Conservation (phyloP, 2,329 filamentous ascomycete species). For the Sclerotinia minor region DNA sequence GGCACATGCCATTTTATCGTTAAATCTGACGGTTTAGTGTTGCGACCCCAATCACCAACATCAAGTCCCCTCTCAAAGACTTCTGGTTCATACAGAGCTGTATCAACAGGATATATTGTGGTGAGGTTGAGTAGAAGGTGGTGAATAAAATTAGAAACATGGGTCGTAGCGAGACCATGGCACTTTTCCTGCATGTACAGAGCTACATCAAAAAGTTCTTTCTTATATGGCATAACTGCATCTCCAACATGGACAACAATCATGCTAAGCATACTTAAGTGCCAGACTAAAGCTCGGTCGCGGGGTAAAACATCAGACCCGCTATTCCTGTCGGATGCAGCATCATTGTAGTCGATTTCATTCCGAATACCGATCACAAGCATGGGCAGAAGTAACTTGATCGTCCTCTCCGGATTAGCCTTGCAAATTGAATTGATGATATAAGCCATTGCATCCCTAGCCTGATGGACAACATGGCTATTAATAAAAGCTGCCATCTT, state of each 20-base stretch:
- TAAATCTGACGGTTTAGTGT: slow-evolving; percentile 71
- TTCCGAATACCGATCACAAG: slow-evolving; percentile 88
- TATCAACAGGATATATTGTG: slow-evolving; percentile 89
- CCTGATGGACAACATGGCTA: slow-evolving; percentile 94
- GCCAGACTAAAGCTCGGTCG: slow-evolving; percentile 92
- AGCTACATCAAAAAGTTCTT: slow-evolving; percentile 87
- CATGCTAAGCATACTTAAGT: slow-evolving; percentile 96
- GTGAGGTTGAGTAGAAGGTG: slow-evolving; percentile 93
- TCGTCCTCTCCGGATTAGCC: slow-evolving; percentile 87
- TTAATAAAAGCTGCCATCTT: slow-evolving; percentile 91
- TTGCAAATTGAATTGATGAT: slow-evolving; percentile 97
- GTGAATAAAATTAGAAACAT: slow-evolving; percentile 97
- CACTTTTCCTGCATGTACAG: slow-evolving; percentile 97
- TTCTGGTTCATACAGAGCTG: slow-evolving; percentile 80
- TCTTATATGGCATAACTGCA: slow-evolving; percentile 83
- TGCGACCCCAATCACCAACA: slow-evolving; percentile 80
- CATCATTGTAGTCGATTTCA: slow-evolving; percentile 95
- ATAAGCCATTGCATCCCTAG: slow-evolving; percentile 96
- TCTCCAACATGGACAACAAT: slow-evolving; percentile 93
- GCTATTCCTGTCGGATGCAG: slow-evolving; percentile 89
- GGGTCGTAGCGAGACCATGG: slow-evolving; percentile 87
- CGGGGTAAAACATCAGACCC: slow-evolving; percentile 91
- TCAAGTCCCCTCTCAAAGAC: slow-evolving; percentile 70
- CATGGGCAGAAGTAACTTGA: slow-evolving; percentile 88
- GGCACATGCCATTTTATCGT: slow-evolving; percentile 92